Conservation (phyloP, 139 green algal genomes). For the Trebouxia sp. region DNA sequence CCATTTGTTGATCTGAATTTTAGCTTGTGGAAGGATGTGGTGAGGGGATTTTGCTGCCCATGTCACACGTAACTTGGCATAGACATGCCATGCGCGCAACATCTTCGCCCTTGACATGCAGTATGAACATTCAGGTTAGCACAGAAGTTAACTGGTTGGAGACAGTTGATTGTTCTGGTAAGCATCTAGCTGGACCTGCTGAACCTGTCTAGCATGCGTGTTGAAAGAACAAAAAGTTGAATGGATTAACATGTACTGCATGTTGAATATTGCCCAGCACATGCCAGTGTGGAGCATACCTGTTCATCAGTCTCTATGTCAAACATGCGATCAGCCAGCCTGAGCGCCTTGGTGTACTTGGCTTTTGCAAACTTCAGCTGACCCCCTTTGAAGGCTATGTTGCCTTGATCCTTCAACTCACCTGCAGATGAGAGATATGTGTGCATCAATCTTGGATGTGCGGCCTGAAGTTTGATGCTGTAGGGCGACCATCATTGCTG, state of each 20-base stretch:
- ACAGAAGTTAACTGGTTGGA: not conserved
- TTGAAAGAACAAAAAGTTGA: not conserved
- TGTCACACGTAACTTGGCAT: not conserved
- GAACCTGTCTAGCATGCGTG: no score
- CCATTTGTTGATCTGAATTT: no score
- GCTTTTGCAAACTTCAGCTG: not conserved
- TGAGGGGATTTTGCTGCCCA: not conserved
- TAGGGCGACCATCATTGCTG: no score
- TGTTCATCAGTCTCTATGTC: slow-evolving; percentile 65
- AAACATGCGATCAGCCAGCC: slow-evolving; percentile 51
- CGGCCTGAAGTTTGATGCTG: no score
- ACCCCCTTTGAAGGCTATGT: slow-evolving; percentile 52
- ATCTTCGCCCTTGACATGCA: not conserved
- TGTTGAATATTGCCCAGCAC: not conserved
- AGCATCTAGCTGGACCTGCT: no score
- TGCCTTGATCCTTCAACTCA: slow-evolving; percentile 63
- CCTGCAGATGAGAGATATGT: not conserved
- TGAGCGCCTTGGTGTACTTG: slow-evolving; percentile 34
- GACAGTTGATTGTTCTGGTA: no score
- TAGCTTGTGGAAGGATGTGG: no score
- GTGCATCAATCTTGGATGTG: no score
- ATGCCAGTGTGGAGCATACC: not conserved
- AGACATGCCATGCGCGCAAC: not conserved
- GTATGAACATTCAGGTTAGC: not conserved
- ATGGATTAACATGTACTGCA: not conserved